Evolutionary conservation across 306 rosid species (phyloP).

Genomic region (Cajanus cajan): DNA sequence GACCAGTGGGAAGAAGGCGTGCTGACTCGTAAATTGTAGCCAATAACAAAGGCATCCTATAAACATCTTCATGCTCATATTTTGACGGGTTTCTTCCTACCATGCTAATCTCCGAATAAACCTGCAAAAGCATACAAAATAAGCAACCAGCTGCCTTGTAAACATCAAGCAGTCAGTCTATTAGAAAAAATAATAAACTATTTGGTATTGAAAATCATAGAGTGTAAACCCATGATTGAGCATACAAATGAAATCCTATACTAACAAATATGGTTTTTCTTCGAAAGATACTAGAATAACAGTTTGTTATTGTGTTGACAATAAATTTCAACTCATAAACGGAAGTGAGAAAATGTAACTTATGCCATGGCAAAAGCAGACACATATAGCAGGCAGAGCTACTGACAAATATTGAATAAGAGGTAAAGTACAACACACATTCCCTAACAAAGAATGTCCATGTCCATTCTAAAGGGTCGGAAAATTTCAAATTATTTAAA

Average conservation of each 20-base stretch:
- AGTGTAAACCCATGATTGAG: not conserved
- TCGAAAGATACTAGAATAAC: not conserved
- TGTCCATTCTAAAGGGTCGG: not conserved
- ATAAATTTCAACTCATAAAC: not conserved
- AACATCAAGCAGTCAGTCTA: not conserved
- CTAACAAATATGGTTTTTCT: not conserved
- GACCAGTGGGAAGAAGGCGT: slow-evolving; percentile 67
- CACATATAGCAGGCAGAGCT: not conserved
- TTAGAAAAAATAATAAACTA: not conserved
- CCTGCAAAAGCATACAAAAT: slow-evolving; percentile 49
- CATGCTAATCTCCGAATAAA: slow-evolving; percentile 56
- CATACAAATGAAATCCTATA: not conserved
- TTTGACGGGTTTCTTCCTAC: slow-evolving; percentile 40
- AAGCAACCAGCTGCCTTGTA: not conserved
- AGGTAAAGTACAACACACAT: not conserved
- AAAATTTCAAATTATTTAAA: not conserved
- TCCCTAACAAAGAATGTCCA: not conserved
- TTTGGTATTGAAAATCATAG: not conserved
- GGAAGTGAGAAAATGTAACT: not conserved
- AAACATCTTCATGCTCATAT: slow-evolving; percentile 47
- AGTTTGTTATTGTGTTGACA: not conserved
- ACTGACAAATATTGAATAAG: not conserved
- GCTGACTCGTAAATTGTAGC: slow-evolving; percentile 79
- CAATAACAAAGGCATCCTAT: slow-evolving; percentile 65
- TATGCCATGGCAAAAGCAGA: not conserved